Conservation (phyloP, 208 protist species). For the Acanthamoeba triangularis region DNA sequence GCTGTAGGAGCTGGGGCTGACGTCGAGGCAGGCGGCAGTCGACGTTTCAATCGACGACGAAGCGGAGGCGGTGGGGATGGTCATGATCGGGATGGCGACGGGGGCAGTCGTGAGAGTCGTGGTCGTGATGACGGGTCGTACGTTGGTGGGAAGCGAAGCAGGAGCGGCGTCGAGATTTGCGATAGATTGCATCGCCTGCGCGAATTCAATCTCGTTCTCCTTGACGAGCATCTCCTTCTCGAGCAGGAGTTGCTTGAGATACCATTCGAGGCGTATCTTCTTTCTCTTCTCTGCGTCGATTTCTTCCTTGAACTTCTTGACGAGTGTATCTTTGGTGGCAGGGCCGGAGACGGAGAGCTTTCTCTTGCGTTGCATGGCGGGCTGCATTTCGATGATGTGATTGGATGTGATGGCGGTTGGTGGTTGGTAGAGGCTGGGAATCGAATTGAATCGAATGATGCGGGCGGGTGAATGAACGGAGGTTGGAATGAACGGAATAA, state of each 20-base stretch:
- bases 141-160: background rate
- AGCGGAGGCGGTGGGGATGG: background rate
- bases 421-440: background rate
- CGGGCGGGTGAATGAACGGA: background rate
- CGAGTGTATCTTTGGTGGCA: slow-evolving; percentile 2
- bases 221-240: slow-evolving; percentile 48
- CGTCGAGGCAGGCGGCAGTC: background rate
- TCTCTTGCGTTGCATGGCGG: slow-evolving; percentile 26
- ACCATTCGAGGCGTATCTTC: slow-evolving; percentile 52
- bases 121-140: background rate
- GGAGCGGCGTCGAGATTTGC: background rate
- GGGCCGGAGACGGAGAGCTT: slow-evolving; percentile 30
- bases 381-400: background rate
- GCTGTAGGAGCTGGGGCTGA: background rate
- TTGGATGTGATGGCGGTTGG: background rate
- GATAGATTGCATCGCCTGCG: slow-evolving; percentile 37
- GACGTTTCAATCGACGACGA: background rate
- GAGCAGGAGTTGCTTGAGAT: slow-evolving; percentile 45
- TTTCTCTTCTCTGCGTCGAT: slow-evolving; percentile 53
- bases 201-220: slow-evolving; percentile 47
- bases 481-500: background rate
- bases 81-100: background rate
- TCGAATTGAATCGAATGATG: slow-evolving; percentile 31
- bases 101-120: background rate
- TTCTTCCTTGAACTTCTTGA: slow-evolving; percentile 48